Conservation (phyloP, 2,329 filamentous ascomycete genomes). For the Penicillium sp. region DNA sequence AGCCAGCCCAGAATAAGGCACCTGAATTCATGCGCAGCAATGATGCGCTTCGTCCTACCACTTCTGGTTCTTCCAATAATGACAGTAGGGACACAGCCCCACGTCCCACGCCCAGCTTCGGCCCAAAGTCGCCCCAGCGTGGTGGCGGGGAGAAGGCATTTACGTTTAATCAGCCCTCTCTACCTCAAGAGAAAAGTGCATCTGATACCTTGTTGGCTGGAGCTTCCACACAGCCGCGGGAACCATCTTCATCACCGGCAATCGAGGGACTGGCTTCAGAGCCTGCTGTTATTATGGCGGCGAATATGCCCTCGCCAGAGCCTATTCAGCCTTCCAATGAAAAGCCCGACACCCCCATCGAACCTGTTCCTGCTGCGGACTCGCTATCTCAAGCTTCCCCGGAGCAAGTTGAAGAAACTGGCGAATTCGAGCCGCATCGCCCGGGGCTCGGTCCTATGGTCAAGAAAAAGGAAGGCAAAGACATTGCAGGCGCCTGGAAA, state of each 20-base stretch:
- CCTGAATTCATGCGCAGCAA: slow-evolving; percentile 24
- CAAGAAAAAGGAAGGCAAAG: slow-evolving; percentile 70
- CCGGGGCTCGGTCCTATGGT: slow-evolving; percentile 90
- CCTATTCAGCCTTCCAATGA: neutral
- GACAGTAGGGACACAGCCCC: slow-evolving; percentile 22
- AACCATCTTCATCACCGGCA: slow-evolving; percentile 15
- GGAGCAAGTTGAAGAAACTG: slow-evolving; percentile 46
- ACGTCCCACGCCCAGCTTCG: slow-evolving; percentile 30
- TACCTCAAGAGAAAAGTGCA: slow-evolving; percentile 13
- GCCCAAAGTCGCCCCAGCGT: slow-evolving; percentile 31
- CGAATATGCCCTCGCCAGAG: slow-evolving; percentile 9
- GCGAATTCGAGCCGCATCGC: slow-evolving; percentile 56
- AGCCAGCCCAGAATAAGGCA: slow-evolving; percentile 11
- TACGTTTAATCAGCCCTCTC: slow-evolving; percentile 12
- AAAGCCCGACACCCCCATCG: slow-evolving; percentile 16
- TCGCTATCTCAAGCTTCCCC: slow-evolving; percentile 16
- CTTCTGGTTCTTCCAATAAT: slow-evolving; percentile 28
- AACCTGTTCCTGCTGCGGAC: slow-evolving; percentile 7
- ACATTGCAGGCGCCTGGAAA: slow-evolving; percentile 73
- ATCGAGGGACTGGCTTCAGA: slow-evolving; percentile 16
- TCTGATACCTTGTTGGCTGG: slow-evolving; percentile 18
- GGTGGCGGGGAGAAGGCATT: slow-evolving; percentile 35
- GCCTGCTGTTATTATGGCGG: slow-evolving; percentile 17
- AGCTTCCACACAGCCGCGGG: slow-evolving; percentile 22
- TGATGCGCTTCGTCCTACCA: slow-evolving; percentile 33